Conservation (phyloP, 371 early-diverging fungal species). For the Mucor lusitanicus region DNA sequence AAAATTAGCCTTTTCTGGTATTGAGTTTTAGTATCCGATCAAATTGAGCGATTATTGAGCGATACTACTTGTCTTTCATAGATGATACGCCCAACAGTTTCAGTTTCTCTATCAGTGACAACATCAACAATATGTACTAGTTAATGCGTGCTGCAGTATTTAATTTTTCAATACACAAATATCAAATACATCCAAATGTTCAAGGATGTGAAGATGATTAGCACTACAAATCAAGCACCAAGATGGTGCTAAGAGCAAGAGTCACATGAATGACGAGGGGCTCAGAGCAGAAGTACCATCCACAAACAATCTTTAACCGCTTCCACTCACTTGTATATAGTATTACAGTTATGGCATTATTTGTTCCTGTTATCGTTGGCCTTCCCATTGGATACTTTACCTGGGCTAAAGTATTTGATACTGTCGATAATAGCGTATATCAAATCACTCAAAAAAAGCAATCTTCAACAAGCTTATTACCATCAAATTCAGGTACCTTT, state of each 20-base stretch:
- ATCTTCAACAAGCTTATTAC: not conserved
- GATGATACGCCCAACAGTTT: no score
- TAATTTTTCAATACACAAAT: no score
- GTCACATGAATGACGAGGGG: not conserved
- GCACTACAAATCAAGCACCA: no score
- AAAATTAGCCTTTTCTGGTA: not conserved
- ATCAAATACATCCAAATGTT: no score
- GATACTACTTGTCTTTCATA: not conserved
- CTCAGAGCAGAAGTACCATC: not conserved
- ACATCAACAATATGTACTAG: no score
- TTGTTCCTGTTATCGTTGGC: slow-evolving; percentile 40
- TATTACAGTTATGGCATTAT: slow-evolving; percentile 34
- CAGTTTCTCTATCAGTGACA: no score
- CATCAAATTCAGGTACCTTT: not conserved
- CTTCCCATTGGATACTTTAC: slow-evolving; percentile 45
- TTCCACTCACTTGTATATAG: not conserved
- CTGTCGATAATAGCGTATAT: slow-evolving; percentile 19
- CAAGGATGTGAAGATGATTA: no score
- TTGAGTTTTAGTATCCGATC: not conserved
- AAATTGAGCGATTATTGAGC: not conserved
- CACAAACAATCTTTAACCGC: not conserved
- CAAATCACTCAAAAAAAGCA: not conserved
- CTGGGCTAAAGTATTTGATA: slow-evolving; percentile 34
- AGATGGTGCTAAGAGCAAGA: no score
- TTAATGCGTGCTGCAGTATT: no score